These are phyloP conservation scores for Pezicula carpinea DNA, from an alignment of 2,329 filamentous ascomycete genomes.

Conservation along the genomic window DNA sequence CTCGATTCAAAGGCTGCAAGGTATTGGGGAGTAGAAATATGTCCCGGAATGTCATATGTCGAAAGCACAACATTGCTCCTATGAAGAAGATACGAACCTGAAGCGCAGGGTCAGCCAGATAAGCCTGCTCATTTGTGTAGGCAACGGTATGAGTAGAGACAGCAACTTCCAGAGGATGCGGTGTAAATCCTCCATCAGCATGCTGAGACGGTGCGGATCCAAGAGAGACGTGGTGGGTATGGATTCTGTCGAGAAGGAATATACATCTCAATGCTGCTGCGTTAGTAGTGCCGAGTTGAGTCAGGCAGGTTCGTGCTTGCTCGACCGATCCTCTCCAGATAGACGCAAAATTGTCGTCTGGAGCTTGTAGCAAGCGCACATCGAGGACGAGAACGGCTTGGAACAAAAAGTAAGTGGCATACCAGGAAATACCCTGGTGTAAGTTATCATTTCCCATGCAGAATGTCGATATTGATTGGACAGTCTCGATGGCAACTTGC, in stretches of 20 bases:
- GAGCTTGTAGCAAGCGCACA: slow-evolving; percentile 14
- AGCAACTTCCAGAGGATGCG: background rate
- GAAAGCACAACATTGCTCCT: too few species aligned
- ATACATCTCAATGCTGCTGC: slow-evolving; percentile 13
- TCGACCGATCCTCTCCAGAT: slow-evolving; percentile 8
- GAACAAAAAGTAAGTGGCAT: slow-evolving; percentile 40
- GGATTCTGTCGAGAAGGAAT: slow-evolving; percentile 12
- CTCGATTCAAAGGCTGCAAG: background rate
- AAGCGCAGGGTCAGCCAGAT: too few species aligned
- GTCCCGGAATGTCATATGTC: background rate
- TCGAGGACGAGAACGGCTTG: slow-evolving; percentile 38
- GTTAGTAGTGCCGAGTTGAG: slow-evolving; percentile 7
- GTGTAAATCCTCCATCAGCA: background rate
- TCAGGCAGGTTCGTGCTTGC: slow-evolving; percentile 7
- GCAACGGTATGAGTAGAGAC: background rate
- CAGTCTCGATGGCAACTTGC: slow-evolving; percentile 32
- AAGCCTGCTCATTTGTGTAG: too few species aligned
- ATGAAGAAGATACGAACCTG: too few species aligned
- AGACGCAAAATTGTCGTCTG: slow-evolving; percentile 6
- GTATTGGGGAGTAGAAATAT: too few species aligned
- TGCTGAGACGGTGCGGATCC: background rate
- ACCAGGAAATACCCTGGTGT: slow-evolving; percentile 35
- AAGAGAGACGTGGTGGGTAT: slow-evolving; percentile 8
- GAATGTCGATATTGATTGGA: slow-evolving; percentile 32
- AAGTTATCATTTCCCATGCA: slow-evolving; percentile 26